phyloP scores from a whole-genome alignment of 78 protist genomes.

The Anaeramoeba flamelloides region DNA sequence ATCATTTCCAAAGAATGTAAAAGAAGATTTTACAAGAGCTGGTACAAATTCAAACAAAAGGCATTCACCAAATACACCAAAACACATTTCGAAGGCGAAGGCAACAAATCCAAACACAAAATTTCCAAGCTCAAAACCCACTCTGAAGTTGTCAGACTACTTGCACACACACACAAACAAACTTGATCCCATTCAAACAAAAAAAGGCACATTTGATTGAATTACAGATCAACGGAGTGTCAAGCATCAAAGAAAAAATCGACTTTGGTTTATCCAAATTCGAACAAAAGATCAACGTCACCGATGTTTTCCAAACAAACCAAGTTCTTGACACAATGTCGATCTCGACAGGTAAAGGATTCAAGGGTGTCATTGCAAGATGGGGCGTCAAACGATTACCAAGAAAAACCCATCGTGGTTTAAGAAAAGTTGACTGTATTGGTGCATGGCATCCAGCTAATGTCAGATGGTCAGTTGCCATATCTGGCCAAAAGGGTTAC shows the following conservation, averaged over 20 bases:
- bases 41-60: constrained; percentile 79
- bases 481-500: constrained; percentile 99
- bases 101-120: constrained; percentile 38
- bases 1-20: constrained; percentile 56
- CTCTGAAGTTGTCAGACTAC: constrained; percentile 88
- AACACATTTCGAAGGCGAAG: constrained; percentile 46
- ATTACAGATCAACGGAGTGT: constrained; percentile 99
- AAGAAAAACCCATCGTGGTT: constrained; percentile 98
- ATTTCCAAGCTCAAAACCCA: constrained; percentile 73
- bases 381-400: constrained; percentile 94
- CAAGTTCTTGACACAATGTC: constrained; percentile 89
- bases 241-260: constrained; percentile 81
- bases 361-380: constrained; percentile 87
- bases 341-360: constrained; percentile 97
- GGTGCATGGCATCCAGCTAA: constrained; percentile 99
- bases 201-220: constrained; percentile 98
- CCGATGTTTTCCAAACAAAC: constrained; percentile 58
- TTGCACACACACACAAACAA: constrained; percentile 95
- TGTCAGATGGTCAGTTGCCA: constrained; percentile 88
- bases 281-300: constrained; percentile 82
- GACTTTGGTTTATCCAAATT: constrained; percentile 66
- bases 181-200: constrained; percentile 52
- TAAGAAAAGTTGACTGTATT: constrained; percentile 98
- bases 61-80: constrained; percentile 87
- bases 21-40: constrained; percentile 92